Base-by-base conservation (phyloP, 2,329 filamentous ascomycete genomes). In the Neonectria faginata region DNA sequence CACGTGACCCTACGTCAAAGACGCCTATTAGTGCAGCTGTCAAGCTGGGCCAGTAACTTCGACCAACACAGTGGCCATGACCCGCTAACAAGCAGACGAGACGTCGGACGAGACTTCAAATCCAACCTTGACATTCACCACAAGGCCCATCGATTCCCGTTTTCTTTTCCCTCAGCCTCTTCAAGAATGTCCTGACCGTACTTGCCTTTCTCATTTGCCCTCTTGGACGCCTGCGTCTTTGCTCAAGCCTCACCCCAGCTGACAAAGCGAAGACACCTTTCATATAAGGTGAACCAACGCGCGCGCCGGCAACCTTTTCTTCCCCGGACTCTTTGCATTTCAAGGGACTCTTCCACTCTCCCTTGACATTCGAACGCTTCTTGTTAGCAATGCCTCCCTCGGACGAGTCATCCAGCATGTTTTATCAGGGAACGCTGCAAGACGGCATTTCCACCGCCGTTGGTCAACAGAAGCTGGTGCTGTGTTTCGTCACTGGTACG, bases 401-500 rank as follows among this genome's bases (percentile, higher is more conserved):
- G 27, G 22, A 42, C 31, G 20, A n/a, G 31, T 22, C 33, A 16
- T 48, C 58, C 64, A 44, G 16, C 45, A 94, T 97, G 90, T 97
- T 97, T 79, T 94, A 94, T 77, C 75, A 89, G 65, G 94, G 94
- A 18, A 89, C 88, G 65, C 80, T 97, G 20, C 92, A 97, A 73
- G 90, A 91, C 73, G 94, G 93, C 63, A 97, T 97, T 71, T 85
- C 87, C 33, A 83, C 87, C 20, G 93, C 94, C 12, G 85, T 97
- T 7, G 86, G 88, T 65, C 84, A 94, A 77, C 83, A 88, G 64
- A 97, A 95, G 79, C 85, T 91, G 18, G 92, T 97, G 0, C 86
- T 92, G 31, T 97, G 93, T 80, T 97, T 97, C 78, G 90, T 97
- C 33, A 88, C 89, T 74, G 91, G 92, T 93, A 78, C 69, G 82